Conservation (phyloP, 2,329 filamentous ascomycete species). For the Shiraia sp. region DNA sequence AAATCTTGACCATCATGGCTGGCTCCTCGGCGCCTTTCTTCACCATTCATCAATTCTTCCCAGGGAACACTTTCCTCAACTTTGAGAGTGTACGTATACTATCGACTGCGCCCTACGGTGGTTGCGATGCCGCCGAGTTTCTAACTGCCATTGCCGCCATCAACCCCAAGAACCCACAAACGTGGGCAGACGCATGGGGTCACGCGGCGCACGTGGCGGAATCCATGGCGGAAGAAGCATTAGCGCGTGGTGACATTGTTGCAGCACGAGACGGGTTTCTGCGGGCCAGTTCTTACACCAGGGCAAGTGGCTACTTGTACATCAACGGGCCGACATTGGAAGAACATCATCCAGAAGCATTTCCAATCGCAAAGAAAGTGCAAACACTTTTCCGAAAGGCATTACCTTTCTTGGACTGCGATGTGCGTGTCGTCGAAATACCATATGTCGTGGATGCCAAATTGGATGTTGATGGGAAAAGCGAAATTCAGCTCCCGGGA, state of each 20-base stretch:
- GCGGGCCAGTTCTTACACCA: slow-evolving; percentile 26
- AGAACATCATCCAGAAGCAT: no score
- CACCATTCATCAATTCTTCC: slow-evolving; percentile 21
- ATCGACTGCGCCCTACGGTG: slow-evolving; percentile 3
- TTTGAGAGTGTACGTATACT: slow-evolving; percentile 14
- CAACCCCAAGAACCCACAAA: slow-evolving; percentile 43
- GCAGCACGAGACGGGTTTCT: slow-evolving; percentile 45
- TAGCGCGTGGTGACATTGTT: slow-evolving; percentile 18
- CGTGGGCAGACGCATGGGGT: slow-evolving; percentile 47
- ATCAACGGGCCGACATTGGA: not conserved
- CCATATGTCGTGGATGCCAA: no score
- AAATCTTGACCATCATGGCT: not conserved
- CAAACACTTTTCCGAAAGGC: not conserved
- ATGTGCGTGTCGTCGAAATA: no score
- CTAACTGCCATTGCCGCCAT: slow-evolving; percentile 1
- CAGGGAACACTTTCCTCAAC: slow-evolving; percentile 8
- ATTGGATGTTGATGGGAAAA: no score
- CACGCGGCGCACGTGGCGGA: slow-evolving; percentile 34
- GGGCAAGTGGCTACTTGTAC: slow-evolving; percentile 1
- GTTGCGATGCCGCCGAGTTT: slow-evolving; percentile 8
- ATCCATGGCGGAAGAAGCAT: not conserved
- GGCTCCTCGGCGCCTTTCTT: not conserved
- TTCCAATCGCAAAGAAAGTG: not conserved
- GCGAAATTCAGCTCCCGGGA: slow-evolving; percentile 1
- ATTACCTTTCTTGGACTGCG: not conserved